Evolutionary conservation across 148 eudicot genomes (phyloP).

Genomic region (Agrostemma githago): DNA sequence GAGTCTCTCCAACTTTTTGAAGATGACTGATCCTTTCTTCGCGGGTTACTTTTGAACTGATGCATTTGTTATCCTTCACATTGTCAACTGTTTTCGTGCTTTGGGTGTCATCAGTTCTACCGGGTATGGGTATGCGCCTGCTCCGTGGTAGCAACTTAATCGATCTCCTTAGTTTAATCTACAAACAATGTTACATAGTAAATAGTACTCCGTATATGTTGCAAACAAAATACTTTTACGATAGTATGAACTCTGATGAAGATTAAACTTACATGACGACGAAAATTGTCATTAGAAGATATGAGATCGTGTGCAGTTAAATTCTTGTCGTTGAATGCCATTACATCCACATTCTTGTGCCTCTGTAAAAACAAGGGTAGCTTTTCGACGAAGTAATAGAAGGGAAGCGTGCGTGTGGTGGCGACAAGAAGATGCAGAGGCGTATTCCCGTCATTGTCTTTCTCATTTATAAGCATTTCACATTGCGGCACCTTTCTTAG

Average conservation of each 20-base stretch:
- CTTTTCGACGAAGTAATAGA: not conserved
- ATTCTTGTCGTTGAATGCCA: slow-evolving; percentile 11
- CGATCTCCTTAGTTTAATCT: not conserved
- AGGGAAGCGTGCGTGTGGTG: not conserved
- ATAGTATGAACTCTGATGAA: too few species aligned
- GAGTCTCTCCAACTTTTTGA: not conserved
- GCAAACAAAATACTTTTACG: not conserved
- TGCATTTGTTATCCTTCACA: not conserved
- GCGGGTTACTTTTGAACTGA: not conserved
- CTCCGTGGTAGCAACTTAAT: not conserved
- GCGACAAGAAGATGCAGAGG: slow-evolving; percentile 14
- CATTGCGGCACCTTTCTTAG: not conserved
- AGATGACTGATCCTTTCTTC: not conserved
- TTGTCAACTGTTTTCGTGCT: too few species aligned
- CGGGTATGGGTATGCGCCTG: not conserved
- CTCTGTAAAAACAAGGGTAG: not conserved
- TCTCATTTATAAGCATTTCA: slow-evolving; percentile 2
- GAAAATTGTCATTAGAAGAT: not conserved
- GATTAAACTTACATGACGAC: not conserved
- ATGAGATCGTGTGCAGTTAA: not conserved
- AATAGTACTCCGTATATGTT: too few species aligned
- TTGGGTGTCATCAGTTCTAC: too few species aligned
- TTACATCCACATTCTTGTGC: not conserved
- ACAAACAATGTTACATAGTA: not conserved
- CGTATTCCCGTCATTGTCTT: slow-evolving; percentile 18